Evolutionary conservation across 768 basidiomycete genomes (phyloP).

Genomic region (Gelatoporia subvermispora): DNA sequence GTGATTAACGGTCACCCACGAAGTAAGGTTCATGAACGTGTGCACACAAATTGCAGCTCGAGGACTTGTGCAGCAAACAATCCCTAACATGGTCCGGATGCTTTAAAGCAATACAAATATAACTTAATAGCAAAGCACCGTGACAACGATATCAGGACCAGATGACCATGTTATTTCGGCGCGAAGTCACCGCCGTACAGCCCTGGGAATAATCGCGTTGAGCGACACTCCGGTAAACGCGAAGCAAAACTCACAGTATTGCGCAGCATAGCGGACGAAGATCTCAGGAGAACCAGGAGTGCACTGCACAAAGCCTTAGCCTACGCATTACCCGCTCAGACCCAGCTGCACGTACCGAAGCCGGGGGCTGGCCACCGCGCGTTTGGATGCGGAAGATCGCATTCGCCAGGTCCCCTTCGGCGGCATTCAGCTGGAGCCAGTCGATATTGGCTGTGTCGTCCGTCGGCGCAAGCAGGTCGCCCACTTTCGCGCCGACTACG

Average conservation of each 20-base stretch:
- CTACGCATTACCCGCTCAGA: not conserved
- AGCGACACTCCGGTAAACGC: no score
- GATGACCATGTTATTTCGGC: no score
- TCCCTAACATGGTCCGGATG: no score
- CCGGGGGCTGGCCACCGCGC: constrained; percentile 48
- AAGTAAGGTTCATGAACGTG: no score
- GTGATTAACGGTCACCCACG: no score
- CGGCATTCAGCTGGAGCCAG: constrained; percentile 46
- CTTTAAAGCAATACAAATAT: no score
- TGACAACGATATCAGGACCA: no score
- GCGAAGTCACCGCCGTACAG: no score
- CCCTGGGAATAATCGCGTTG: no score
- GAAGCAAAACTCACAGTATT: constrained; percentile 48
- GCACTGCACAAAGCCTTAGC: constrained; percentile 13
- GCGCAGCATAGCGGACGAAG: constrained; percentile 45
- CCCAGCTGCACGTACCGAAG: constrained; percentile 30
- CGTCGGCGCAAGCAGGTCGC: constrained; percentile 23
- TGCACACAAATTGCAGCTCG: no score
- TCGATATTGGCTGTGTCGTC: constrained; percentile 38
- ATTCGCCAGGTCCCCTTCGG: constrained; percentile 45
- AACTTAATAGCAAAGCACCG: no score
- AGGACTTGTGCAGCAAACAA: no score
- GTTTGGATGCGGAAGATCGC: constrained; percentile 51
- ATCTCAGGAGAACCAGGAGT: constrained; percentile 35
- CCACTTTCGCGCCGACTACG: constrained; percentile 20